Evolutionary conservation across 371 early-diverging fungal genomes (phyloP).

Genomic region (Quaeritorhiza haematococci): DNA sequence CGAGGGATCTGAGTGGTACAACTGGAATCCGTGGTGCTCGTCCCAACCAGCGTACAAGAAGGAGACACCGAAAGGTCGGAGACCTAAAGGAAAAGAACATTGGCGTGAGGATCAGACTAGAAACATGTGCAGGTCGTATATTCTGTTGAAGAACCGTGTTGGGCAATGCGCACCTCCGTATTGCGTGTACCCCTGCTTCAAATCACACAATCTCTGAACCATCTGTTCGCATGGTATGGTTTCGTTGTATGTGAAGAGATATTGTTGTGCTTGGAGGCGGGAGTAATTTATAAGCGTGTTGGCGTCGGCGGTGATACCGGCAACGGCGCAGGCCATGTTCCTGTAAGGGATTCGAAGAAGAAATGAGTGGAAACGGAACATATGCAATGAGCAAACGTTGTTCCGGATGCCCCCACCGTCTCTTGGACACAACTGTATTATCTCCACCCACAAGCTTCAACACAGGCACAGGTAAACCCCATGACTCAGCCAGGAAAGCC

Average conservation of each 20-base stretch:
- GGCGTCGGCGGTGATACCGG: slow-evolving; percentile 97
- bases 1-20: slow-evolving; percentile 98
- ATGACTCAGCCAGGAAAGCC: no score
- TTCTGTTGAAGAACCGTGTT: background rate
- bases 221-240: slow-evolving; percentile 90
- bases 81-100: slow-evolving; percentile 41
- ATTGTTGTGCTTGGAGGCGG: slow-evolving; percentile 84
- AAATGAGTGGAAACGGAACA: slow-evolving; percentile 1
- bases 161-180: slow-evolving; percentile 68
- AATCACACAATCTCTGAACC: slow-evolving; percentile 89
- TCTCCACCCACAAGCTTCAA: no score
- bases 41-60: slow-evolving; percentile 97
- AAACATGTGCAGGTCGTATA: no score
- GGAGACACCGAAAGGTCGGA: slow-evolving; percentile 98
- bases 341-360: slow-evolving; percentile 36
- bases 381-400: background rate
- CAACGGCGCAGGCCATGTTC: slow-evolving; percentile 93
- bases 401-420: no score
- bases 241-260: slow-evolving; percentile 80
- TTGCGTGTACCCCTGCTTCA: slow-evolving; percentile 99
- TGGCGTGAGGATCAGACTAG: no score
- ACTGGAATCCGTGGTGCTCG: slow-evolving; percentile 84
- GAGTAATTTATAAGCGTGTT: slow-evolving; percentile 92
- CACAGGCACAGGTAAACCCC: no score
- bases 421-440: no score